Evolutionary conservation across 495 filamentous ascomycete genomes (phyloP), one percentile per base, ranked within the genome.

Genomic region (Acidiella bohemica): DNA sequence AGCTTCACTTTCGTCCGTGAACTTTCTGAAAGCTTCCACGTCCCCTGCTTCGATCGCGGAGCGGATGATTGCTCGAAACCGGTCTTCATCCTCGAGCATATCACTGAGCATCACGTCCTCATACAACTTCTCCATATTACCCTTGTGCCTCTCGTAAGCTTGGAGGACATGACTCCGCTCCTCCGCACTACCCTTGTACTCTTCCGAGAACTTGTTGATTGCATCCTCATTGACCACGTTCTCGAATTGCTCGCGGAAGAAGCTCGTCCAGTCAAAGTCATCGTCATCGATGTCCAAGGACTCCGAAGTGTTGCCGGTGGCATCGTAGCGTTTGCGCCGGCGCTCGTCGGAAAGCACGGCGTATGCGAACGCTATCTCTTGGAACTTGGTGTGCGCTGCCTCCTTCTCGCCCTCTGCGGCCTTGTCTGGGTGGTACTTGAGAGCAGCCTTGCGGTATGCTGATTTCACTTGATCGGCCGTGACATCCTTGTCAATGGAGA

Each of bases 311-410:
- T 73, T 83, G 40, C 90, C 90, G 0, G 88, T 94, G 41, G 67
- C 65, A 56, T 97, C 87, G 60, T 94, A 97, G 42, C 84, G 77
- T 35, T 71, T 72, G 36, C 88, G 80, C 23, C 87, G 74, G 3
- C 66, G 63, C 8, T 73, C 63, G 42, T 93, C 83, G 19, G 84
- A 94, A 32, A 97, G 75, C 32, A 97, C 78, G 13, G 82, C 85
- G 53, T 96, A 93, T 30, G 92, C 87, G 46, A 95, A 87, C 8
- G 87, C 90, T 50, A 96, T 76, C 37, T 76, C 65, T 56, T 96
- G 90, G 66, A 97, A 97, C 25, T 71, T 76, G 35, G 64, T 56
- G 47, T 90, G 75, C 6, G 92, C 87, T 37, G 68, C 62, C 7
- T 73, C 67, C 53, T 79, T 81, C 24, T 72, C 58, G 24, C 73